phyloP scores from a whole-genome alignment of 352 stramenopile genomes.

The Globisporangium solare region DNA sequence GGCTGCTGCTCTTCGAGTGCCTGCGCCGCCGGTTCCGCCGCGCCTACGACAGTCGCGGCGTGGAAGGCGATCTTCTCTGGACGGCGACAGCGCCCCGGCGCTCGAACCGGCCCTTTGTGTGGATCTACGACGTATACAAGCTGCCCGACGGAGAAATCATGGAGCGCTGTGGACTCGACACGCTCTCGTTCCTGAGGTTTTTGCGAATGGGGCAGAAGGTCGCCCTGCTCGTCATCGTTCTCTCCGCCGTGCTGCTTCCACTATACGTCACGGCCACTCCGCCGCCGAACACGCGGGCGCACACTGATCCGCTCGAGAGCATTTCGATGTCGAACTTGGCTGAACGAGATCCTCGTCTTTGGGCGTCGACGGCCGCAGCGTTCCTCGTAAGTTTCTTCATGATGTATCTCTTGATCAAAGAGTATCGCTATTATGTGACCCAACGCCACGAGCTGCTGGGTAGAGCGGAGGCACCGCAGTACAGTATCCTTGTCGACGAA shows the following conservation, averaged over 20 bases:
- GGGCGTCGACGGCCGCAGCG: conserved; percentile 48
- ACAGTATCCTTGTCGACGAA: conserved; percentile 73
- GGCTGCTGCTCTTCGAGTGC: conserved; percentile 55
- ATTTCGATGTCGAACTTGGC: conserved; percentile 80
- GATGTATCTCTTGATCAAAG: conserved; percentile 49
- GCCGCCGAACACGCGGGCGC: conserved; percentile 12
- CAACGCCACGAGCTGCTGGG: conserved; percentile 58
- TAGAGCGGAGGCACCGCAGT: conserved; percentile 52
- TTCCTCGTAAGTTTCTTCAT: conserved; percentile 51
- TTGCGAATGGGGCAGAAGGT: conserved; percentile 65
- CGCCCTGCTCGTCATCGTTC: conserved; percentile 47
- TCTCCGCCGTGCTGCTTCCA: conserved; percentile 59
- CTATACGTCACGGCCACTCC: conserved; percentile 54
- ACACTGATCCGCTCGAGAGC: conserved; percentile 45
- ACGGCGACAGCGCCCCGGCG: conserved; percentile 8
- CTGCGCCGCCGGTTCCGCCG: conserved; percentile 45
- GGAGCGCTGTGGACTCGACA: conserved; percentile 70
- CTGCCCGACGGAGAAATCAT: conserved; percentile 63
- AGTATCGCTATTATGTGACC: conserved; percentile 61
- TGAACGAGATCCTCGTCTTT: conserved; percentile 45
- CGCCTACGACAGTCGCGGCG: conserved; percentile 48
- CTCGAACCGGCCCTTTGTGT: conserved; percentile 31
- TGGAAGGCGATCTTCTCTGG: conserved; percentile 28
- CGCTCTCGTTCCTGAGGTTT: conserved; percentile 66
- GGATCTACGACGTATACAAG: conserved; percentile 36